Evolutionary conservation across 129 eudicot genomes (phyloP).

Genomic region (Erigeron canadensis): DNA sequence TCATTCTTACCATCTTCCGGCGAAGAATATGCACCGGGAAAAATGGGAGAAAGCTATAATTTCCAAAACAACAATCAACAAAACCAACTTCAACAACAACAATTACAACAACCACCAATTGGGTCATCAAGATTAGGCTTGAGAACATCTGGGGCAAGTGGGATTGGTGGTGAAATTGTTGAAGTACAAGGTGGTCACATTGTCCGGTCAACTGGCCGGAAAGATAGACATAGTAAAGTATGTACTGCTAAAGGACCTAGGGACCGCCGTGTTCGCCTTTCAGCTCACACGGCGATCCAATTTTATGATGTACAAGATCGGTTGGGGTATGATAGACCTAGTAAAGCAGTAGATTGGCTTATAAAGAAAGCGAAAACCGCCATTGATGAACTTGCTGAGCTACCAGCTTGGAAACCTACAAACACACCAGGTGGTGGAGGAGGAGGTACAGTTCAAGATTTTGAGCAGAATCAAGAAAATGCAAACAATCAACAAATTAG

Average conservation of each 20-base stretch:
- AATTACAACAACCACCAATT: constrained; percentile 27
- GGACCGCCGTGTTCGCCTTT: constrained; percentile 87
- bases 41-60: constrained; percentile 57
- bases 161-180: constrained; percentile 58
- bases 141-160: constrained; percentile 40
- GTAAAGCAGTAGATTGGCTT: constrained; percentile 95
- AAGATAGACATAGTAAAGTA: constrained; percentile 91
- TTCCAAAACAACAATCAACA: constrained; percentile 18
- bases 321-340: constrained; percentile 90
- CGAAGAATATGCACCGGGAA: constrained; percentile 67
- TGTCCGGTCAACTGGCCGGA: constrained; percentile 87
- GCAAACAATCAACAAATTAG: constrained; percentile 32
- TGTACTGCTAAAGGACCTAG: constrained; percentile 94
- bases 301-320: constrained; percentile 95
- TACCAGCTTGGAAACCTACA: constrained; percentile 90
- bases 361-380: constrained; percentile 81
- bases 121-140: constrained; percentile 56
- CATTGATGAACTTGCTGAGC: constrained; percentile 85
- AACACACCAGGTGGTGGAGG: not conserved
- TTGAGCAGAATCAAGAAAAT: constrained; percentile 42
- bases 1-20: constrained; percentile 37
- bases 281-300: constrained; percentile 93
- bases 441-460: constrained; percentile 6
- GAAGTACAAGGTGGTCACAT: constrained; percentile 97
- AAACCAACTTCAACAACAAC: constrained; percentile 32